A percentile compares a stretch with the other conserved stretches of the same genome.
These are phyloP conservation scores for Trichoderma reesei DNA, from an alignment of 495 filamentous ascomycete genomes.

Conservation along the genomic window DNA sequence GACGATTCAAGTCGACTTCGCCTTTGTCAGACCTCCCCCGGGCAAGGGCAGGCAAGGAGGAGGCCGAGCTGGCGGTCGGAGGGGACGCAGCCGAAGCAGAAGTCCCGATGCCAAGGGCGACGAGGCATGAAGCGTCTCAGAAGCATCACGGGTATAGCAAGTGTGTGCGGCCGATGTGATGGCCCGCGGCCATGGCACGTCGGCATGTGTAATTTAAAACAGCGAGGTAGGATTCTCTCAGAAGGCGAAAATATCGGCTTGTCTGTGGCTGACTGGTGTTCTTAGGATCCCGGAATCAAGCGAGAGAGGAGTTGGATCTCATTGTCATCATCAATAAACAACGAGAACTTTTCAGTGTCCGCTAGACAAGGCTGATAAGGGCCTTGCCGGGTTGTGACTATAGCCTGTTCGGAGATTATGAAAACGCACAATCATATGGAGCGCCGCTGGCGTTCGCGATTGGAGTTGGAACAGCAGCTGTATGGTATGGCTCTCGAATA, in stretches of 20 bases:
- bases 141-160: not conserved
- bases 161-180: not conserved
- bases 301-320: not conserved
- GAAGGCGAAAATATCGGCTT: not conserved
- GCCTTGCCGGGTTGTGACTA: not conserved
- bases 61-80: constrained; percentile 39
- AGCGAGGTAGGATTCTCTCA: not conserved
- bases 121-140: not conserved
- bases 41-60: constrained; percentile 47
- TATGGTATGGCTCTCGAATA: too few relatives aligned
- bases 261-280: not conserved
- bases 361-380: too few relatives aligned
- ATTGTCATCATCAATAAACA: not conserved
- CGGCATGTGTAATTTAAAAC: not conserved
- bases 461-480: too few relatives aligned
- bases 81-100: constrained; percentile 36
- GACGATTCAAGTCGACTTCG: constrained; percentile 86
- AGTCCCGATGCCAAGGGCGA: constrained; percentile 22
- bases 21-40: constrained; percentile 90
- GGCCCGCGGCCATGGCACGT: not conserved
- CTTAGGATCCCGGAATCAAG: not conserved
- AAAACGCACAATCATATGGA: not conserved
- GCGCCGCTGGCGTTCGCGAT: not conserved
- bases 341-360: not conserved
- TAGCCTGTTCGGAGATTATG: not conserved